Percentiles rank a stretch among this genome's conserved stretches.
Evolutionary conservation across 257 asterid species (phyloP).

Genomic region (Scutellaria galericulata): DNA sequence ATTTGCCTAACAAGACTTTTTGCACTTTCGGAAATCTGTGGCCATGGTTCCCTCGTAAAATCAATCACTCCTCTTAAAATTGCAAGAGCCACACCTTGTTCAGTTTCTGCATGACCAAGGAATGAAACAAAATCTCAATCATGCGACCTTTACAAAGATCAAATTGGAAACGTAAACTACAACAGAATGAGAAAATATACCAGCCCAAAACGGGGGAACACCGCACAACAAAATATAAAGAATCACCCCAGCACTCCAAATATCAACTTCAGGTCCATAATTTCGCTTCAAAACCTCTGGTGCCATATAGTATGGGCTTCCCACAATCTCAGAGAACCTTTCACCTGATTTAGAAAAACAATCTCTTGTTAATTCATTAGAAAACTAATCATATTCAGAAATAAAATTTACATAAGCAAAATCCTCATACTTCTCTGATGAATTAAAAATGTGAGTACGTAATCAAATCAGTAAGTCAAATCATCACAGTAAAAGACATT

Average conservation of each 20-base stretch:
- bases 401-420: not conserved
- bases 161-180: not conserved
- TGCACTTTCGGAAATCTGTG: constrained; percentile 84
- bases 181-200: constrained; percentile 42
- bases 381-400: not conserved
- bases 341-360: constrained; percentile 52
- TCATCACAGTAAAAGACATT: no score
- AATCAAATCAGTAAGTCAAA: no score
- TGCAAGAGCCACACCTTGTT: constrained; percentile 94
- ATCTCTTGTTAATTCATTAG: not conserved
- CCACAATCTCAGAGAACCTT: constrained; percentile 84
- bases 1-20: constrained; percentile 84
- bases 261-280: constrained; percentile 88
- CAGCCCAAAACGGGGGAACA: constrained; percentile 99
- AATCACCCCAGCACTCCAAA: constrained; percentile 96
- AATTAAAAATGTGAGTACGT: not conserved
- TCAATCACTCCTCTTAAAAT: constrained; percentile 83
- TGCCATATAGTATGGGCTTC: constrained; percentile 96
- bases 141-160: not conserved
- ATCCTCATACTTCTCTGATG: not conserved
- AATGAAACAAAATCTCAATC: constrained; percentile 28
- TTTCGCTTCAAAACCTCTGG: constrained; percentile 91
- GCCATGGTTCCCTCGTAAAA: constrained; percentile 97
- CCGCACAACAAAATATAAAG: constrained; percentile 93
- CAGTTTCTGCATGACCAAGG: constrained; percentile 62